A percentile compares a stretch with the other conserved stretches of the same genome.
Conservation (phyloP, 2,329 filamentous ascomycete species). For the Leptosphaerulina australis region DNA sequence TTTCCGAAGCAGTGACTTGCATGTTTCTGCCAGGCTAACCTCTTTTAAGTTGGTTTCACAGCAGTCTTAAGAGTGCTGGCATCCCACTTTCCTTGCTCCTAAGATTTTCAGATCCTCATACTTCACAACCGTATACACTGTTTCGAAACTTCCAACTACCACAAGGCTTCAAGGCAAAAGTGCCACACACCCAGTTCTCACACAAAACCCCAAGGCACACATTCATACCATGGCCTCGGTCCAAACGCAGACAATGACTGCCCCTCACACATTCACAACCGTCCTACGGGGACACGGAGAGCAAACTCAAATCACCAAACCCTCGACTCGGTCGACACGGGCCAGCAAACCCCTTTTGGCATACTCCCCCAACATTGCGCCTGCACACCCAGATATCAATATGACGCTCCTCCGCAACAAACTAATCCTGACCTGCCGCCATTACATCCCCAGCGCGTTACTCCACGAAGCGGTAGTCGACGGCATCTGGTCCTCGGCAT, state of each 20-base stretch:
- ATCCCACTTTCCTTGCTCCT: constrained; percentile 16
- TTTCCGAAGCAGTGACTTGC: constrained; percentile 17
- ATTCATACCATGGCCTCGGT: constrained; percentile 29
- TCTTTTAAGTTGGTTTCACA: constrained; percentile 5
- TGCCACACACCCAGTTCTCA: background rate
- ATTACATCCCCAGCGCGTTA: constrained; percentile 24
- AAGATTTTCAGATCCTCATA: constrained; percentile 13
- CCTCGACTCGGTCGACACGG: constrained; percentile 28
- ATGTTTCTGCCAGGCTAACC: constrained; percentile 14
- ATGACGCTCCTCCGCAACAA: constrained; percentile 36
- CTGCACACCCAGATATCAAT: constrained; percentile 35
- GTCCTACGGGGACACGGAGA: constrained; percentile 26
- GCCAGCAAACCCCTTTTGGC: constrained; percentile 29
- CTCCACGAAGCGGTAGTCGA: constrained; percentile 32
- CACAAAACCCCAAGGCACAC: background rate
- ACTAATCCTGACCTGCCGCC: constrained; percentile 32
- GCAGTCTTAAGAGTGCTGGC: constrained; percentile 10
- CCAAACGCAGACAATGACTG: constrained; percentile 34
- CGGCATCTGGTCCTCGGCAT: constrained; percentile 32
- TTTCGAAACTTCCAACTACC: background rate
- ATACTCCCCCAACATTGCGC: constrained; percentile 31
- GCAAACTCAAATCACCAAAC: constrained; percentile 21
- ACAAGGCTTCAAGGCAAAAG: constrained; percentile 2
- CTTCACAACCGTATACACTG: background rate
- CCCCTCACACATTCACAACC: constrained; percentile 28